Evolutionary conservation across 2,329 filamentous ascomycete species (phyloP).

Genomic region (Pseudogymnoascus sp.): DNA sequence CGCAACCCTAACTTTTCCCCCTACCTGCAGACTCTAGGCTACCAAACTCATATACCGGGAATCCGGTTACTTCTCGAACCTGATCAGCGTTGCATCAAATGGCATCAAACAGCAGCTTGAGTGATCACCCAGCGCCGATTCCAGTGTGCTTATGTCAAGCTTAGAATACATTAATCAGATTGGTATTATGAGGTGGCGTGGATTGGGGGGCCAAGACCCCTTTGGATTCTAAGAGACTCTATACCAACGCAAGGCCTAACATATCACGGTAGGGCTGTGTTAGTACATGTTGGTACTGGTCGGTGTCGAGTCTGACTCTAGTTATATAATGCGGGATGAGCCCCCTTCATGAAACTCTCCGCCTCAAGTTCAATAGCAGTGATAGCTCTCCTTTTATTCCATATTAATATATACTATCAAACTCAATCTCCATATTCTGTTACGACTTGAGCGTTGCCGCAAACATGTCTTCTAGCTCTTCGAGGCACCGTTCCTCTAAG

Average conservation of each 20-base stretch:
- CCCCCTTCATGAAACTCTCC: background rate
- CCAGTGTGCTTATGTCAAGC: constrained; percentile 3
- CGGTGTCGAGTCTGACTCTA: background rate
- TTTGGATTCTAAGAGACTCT: background rate
- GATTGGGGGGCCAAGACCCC: background rate
- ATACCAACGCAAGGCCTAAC: background rate
- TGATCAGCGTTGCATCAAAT: background rate
- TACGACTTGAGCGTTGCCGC: background rate
- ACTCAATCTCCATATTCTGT: background rate
- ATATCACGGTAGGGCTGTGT: background rate
- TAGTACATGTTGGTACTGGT: background rate
- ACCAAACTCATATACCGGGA: background rate
- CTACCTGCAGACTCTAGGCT: background rate
- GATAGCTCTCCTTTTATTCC: background rate
- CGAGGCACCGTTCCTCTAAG: background rate
- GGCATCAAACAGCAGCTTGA: background rate
- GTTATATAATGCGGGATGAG: background rate
- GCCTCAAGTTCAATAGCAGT: background rate
- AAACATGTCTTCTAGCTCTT: background rate
- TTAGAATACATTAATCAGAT: constrained; percentile 1
- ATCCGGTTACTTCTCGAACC: background rate
- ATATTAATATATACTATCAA: background rate
- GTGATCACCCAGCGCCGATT: background rate
- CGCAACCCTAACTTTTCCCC: background rate
- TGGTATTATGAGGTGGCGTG: background rate